A percentile compares a stretch with the other conserved stretches of the same genome.
Evolutionary conservation across 78 protist genomes (phyloP).

Genomic region (Monosiga brevicollis): DNA sequence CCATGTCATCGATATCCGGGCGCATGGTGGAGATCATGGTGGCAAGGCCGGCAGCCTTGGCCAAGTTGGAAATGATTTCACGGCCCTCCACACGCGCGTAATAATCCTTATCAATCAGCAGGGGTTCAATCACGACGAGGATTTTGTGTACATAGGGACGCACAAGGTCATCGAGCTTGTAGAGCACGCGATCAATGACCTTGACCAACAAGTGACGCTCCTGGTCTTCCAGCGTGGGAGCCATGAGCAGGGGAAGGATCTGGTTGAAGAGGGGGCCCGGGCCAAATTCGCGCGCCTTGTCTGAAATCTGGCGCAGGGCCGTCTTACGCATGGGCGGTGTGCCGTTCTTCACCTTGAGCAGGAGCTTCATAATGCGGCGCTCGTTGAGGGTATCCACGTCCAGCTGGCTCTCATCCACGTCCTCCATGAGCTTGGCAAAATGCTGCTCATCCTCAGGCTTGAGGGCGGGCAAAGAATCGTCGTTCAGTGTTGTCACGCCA

Average conservation of each 20-base stretch:
- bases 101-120: constrained; percentile 93
- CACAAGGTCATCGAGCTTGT: constrained; percentile 92
- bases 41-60: constrained; percentile 97
- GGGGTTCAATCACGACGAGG: constrained; percentile 94
- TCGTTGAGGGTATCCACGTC: constrained; percentile 75
- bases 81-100: constrained; percentile 97
- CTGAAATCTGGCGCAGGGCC: constrained; percentile 88
- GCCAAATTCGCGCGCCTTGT: constrained; percentile 92
- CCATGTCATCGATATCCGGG: constrained; percentile 90
- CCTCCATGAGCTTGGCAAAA: constrained; percentile 70
- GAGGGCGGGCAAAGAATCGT: constrained; percentile 59
- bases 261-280: constrained; percentile 93
- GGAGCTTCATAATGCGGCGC: constrained; percentile 79
- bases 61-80: constrained; percentile 91
- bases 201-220: constrained; percentile 97
- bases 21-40: constrained; percentile 95
- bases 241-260: constrained; percentile 81
- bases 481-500: background rate
- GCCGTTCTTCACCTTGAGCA: constrained; percentile 91
- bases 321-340: constrained; percentile 93
- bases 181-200: constrained; percentile 91
- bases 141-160: constrained; percentile 90
- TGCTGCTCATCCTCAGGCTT: constrained; percentile 90
- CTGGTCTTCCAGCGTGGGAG: constrained; percentile 90
- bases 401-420: constrained; percentile 58